Base-by-base conservation (phyloP, 2,329 filamentous ascomycete genomes). In the Aspergillus pseudoviridinutans region DNA sequence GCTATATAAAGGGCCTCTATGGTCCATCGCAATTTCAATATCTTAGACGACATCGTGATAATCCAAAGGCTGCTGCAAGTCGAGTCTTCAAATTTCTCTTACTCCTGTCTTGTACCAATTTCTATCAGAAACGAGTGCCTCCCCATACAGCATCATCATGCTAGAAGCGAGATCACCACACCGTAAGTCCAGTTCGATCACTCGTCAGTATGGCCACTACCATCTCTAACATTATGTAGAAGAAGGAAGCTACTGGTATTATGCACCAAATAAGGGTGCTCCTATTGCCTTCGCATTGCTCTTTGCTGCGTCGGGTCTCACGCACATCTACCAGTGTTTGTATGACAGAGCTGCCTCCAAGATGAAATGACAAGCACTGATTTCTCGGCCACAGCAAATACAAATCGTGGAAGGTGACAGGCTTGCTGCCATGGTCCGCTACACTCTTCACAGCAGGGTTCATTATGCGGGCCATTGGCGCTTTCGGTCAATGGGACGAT, bases 351-450 rank as follows among this genome's bases (percentile, higher is more conserved):
- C 22, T 20, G 3, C n/a, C 25, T 22, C 41, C 17, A 8, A 14
- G 7, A 25, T 25, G 52, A 6, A 4, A 9, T 29, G 20, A 2
- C 9, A 32, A 10, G 63, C 60, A 61, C 63, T 27, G n/a, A 44
- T 25, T 27, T 27, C 10, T 27, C 3, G 7, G 53, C 3, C n/a
- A 50, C 47, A 74, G 76, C 54, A 72, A 69, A 60, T 74, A 72
- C 56, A 72, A 70, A 50, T 74, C 73, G 9, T 77, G 74, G 74
- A 72, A 72, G 54, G 72, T 78, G 53, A 75, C 74, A 1, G 72
- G 74, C 27, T 56, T 77, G 22, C 62, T 78, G 8, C 75, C 76
- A 12, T 78, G 75, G 75, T 73, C 74, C 7, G 74, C 74, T 1
- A 50, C 73, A 2, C 65, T 78, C 17, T 78, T 78, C 55, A 70